phyloP scores from a whole-genome alignment of 1,139 yeast genomes.

The Meyerozyma guilliermondii region DNA sequence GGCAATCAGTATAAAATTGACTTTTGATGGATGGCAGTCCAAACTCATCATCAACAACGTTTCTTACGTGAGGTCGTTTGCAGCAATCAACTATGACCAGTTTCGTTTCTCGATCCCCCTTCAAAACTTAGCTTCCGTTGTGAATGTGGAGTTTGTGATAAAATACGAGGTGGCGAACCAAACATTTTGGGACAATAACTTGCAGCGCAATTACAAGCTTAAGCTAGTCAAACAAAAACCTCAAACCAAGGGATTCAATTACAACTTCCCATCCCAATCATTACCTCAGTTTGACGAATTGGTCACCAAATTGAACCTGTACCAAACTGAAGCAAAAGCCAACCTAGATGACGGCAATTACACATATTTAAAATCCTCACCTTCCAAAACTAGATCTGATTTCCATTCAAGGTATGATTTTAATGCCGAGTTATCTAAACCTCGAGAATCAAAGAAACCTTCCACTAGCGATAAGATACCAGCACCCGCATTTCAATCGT shows the following conservation, averaged over 20 bases:
- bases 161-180: slow-evolving; percentile 19
- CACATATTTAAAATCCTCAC: slow-evolving; percentile 1
- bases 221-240: neutral
- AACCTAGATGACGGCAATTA: slow-evolving; percentile 7
- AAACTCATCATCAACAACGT: slow-evolving; percentile 25
- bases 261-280: slow-evolving; percentile 1
- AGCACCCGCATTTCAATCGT: slow-evolving; percentile 2
- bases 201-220: slow-evolving; percentile 8
- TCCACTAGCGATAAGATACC: slow-evolving; percentile 1
- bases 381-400: slow-evolving; percentile 9
- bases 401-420: slow-evolving; percentile 12
- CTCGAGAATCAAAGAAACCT: slow-evolving; percentile 2
- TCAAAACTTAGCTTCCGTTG: slow-evolving; percentile 16
- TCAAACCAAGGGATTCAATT: neutral
- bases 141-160: slow-evolving; percentile 22
- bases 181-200: slow-evolving; percentile 35
- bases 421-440: slow-evolving; percentile 7
- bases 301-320: slow-evolving; percentile 13
- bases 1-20: slow-evolving; percentile 28
- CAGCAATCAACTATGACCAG: slow-evolving; percentile 27
- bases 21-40: slow-evolving; percentile 36
- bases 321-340: slow-evolving; percentile 7
- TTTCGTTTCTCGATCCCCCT: slow-evolving; percentile 34
- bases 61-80: slow-evolving; percentile 21
- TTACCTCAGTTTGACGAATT: slow-evolving; percentile 25